Conservation (phyloP, 169 alveolate species). For the Hepatocystis sp. region DNA sequence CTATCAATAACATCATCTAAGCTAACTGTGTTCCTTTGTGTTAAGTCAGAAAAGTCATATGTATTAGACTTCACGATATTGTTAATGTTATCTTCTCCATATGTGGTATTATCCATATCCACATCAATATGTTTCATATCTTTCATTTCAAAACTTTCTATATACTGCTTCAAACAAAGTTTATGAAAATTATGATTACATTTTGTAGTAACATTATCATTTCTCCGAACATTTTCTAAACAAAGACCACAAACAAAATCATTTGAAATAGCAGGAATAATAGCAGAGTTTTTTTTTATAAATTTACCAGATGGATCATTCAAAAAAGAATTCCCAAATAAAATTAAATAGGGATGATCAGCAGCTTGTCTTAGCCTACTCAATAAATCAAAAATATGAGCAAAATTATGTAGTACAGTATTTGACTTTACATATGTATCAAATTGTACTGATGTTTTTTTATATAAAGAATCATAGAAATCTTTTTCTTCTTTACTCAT, state of each 20-base stretch:
- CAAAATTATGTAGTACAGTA: slow-evolving; percentile 91
- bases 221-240: slow-evolving; percentile 78
- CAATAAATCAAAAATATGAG: slow-evolving; percentile 92
- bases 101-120: no score
- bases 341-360: slow-evolving; percentile 92
- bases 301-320: slow-evolving; percentile 79
- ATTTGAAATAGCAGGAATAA: slow-evolving; percentile 78
- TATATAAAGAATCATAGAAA: slow-evolving; percentile 89
- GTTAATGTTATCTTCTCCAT: background rate
- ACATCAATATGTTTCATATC: no score
- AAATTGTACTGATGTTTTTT: slow-evolving; percentile 83
- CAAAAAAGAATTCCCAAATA: slow-evolving; percentile 86
- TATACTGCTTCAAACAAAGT: slow-evolving; percentile 85
- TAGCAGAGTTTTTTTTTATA: slow-evolving; percentile 61
- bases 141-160: slow-evolving; percentile 86
- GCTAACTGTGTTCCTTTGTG: background rate
- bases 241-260: slow-evolving; percentile 84
- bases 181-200: slow-evolving; percentile 91
- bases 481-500: slow-evolving; percentile 88
- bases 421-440: slow-evolving; percentile 89
- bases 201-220: slow-evolving; percentile 80
- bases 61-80: slow-evolving; percentile 80
- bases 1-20: slow-evolving; percentile 4
- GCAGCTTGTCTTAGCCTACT: slow-evolving; percentile 93
- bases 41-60: slow-evolving; percentile 5